Evolutionary conservation across 2,329 filamentous ascomycete genomes (phyloP).

Genomic region (Fusarium vanettenii): DNA sequence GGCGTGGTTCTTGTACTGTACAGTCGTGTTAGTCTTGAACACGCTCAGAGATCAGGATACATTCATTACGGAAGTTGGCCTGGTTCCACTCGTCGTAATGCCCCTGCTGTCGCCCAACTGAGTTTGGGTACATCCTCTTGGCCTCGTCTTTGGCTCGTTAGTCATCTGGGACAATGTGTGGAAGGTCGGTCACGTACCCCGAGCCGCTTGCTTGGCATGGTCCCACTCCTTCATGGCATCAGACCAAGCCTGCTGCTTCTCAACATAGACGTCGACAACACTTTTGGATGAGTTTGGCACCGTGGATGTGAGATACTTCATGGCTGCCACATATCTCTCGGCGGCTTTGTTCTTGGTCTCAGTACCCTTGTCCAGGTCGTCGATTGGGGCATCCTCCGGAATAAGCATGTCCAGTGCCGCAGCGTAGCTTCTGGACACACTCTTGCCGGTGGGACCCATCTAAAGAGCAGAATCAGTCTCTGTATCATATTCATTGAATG

Average conservation of each 20-base stretch:
- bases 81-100: background rate
- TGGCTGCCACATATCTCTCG: background rate
- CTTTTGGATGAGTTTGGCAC: background rate
- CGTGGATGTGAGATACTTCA: constrained; percentile 3
- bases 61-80: background rate
- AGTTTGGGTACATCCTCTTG: background rate
- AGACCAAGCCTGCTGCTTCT: constrained; percentile 6
- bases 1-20: constrained; percentile 5
- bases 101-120: background rate
- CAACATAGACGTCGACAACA: background rate
- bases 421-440: background rate
- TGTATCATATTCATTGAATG: background rate
- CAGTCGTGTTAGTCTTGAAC: background rate
- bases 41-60: background rate
- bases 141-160: background rate
- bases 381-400: background rate
- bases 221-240: background rate
- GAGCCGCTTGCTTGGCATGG: background rate
- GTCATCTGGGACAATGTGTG: background rate
- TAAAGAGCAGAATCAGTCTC: background rate
- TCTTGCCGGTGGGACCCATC: background rate
- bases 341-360: background rate
- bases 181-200: background rate
- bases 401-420: background rate
- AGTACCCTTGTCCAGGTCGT: background rate